These are phyloP conservation scores for Suillus paluster DNA, from an alignment of 768 basidiomycete species.

Conservation along the genomic window DNA sequence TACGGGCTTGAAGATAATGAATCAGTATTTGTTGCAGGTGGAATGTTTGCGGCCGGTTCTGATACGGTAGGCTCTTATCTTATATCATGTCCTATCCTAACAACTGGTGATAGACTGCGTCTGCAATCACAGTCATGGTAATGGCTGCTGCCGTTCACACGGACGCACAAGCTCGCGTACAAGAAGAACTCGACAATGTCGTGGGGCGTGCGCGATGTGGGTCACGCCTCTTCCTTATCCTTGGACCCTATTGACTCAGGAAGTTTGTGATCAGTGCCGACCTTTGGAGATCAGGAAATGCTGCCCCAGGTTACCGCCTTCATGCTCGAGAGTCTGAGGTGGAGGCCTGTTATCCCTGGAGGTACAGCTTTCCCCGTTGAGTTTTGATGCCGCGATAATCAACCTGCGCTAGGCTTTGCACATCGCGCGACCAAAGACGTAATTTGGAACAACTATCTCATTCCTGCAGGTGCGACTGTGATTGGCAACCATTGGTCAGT, in stretches of 20 bases:
- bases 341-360: slow-evolving; percentile 40
- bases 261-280: slow-evolving; percentile 33
- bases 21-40: slow-evolving; percentile 43
- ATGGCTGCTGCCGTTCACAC: slow-evolving; percentile 59
- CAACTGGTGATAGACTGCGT: slow-evolving; percentile 32
- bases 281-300: slow-evolving; percentile 37
- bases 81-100: neutral
- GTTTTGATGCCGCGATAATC: neutral
- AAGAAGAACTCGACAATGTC: slow-evolving; percentile 56
- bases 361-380: slow-evolving; percentile 23
- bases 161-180: slow-evolving; percentile 51
- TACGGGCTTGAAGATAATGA: slow-evolving; percentile 38
- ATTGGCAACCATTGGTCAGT: slow-evolving; percentile 44
- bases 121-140: slow-evolving; percentile 56
- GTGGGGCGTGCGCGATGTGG: slow-evolving; percentile 44
- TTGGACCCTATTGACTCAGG: neutral
- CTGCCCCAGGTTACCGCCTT: slow-evolving; percentile 43
- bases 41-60: slow-evolving; percentile 48
- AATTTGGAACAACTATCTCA: slow-evolving; percentile 38
- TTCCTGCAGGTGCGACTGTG: slow-evolving; percentile 44
- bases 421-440: slow-evolving; percentile 68
- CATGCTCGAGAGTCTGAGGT: slow-evolving; percentile 39
- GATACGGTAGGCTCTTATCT: slow-evolving; percentile 38
- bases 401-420: slow-evolving; percentile 50
- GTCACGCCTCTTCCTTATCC: neutral